Evolutionary conservation across 257 asterid genomes (phyloP), one percentile per base, ranked within the genome.

Genomic region (Jaltomata sinuosa): DNA sequence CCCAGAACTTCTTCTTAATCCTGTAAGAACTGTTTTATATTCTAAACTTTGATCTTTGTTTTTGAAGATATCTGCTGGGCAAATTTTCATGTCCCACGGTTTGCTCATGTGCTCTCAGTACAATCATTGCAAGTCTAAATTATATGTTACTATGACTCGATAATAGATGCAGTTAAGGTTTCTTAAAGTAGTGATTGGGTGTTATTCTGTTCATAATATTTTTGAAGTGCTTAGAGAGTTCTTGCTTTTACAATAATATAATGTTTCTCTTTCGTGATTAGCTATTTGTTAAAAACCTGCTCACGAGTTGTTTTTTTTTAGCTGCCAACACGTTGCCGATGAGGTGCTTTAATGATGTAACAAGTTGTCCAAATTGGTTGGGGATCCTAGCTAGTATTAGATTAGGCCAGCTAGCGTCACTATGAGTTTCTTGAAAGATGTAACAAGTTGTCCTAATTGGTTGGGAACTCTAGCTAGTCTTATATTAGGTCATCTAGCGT

Each of bases 1-100:
- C 89, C 91, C 95, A 18, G 99, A 96, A 93, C 98, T 96, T 85
- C 93, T 96, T 72, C 92, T 96, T 85, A 96, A 96, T 90, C 93
- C 99, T 80, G 99, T 96, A 95, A 93, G 99, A 85, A 72, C 86
- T 84, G 45, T 87, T 79, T 65, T 83, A 53, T 29, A 69, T 80
- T 87, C 80, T 77, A 74, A 32, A 61, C 29, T 27, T 18, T 38
- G 32, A 29, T 47, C 22, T 67, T 81, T 49, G 7, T 65, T 47
- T 31, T 82, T n/a, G 32, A 36, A 18, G 62, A 74, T 74, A 3
- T 64, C 59, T 32, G 55, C 18, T 64, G 22, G 14, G 27, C 19
- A 82, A n/a, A 36, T 32, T 62, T 82, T 47, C 36, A 38, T 29
- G 50, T 53, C 76, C 52, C 15, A 42, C 27, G 27, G 29, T 65